Base-by-base conservation (phyloP, 2,329 filamentous ascomycete species). In the Scopulariopsis brevicaulis region DNA sequence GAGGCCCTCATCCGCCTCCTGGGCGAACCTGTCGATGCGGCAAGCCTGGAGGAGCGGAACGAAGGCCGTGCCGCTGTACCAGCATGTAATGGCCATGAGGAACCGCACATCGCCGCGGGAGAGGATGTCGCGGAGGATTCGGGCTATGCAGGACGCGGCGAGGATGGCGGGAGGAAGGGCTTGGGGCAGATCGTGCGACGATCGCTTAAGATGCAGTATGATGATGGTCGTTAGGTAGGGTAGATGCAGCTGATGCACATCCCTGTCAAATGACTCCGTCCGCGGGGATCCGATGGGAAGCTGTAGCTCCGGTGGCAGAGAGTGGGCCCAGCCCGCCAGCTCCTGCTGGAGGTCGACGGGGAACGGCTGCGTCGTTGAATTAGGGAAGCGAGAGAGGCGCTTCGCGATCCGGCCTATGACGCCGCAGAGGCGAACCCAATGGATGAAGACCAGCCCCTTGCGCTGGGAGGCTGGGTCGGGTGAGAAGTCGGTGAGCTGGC, bases 141-240 rank as follows among this genome's bases (percentile, higher is more conserved):
- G 65, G 3, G 69, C 67, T 20, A 71, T 67, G 60, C 70, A 73
- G 2, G 70, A 71, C 4, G 71, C 71, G 1, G 71, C 70, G 2
- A 73, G 59, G 6, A 71, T 68, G 20, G 70, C 71, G 1, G 70
- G 66, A 3, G 68, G 67, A 14, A 70, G 66, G 7, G 69, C 70
- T 50, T 70, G 66, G 7, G 73, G 72, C 1, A 74, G 63, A 2
- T 70, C 66, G 4, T 70, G 67, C 1, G 69, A 65, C 1, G 71
- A 68, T 12, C 67, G 63, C 18, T 69, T 68, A 1, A 74, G 64
- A 57, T 72, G 69, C 2, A 75, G 65, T 14, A 75, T 65, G 54
- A 73, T 74, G 12, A 75, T 69, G 5, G 70, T 70, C 0, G 73
- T 71, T 7, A 75, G 64, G 53, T 75, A 75, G 0, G 73, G 73